Evolutionary conservation across 176 grass and related monocot genomes (phyloP).

Genomic region (Bothriochloa decipiens): DNA sequence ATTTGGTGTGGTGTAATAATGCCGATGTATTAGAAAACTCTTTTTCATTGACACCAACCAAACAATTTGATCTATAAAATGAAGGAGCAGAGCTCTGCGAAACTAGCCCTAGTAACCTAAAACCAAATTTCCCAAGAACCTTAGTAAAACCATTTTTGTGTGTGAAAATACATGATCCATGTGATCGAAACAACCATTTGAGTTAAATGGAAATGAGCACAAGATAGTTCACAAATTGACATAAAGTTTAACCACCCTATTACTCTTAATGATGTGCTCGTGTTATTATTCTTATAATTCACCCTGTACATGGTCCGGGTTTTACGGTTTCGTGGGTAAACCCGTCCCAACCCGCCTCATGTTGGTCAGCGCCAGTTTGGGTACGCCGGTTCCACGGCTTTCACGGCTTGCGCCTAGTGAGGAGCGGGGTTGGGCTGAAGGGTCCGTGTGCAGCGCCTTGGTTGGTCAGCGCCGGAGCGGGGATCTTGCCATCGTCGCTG

Average conservation of each 20-base stretch:
- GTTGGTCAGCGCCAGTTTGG: no score
- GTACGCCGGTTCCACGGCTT: no score
- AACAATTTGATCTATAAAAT: not conserved
- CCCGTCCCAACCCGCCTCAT: no score
- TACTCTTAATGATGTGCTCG: not conserved
- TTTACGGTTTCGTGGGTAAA: no score
- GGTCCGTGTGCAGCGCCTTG: no score
- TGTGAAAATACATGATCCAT: not conserved
- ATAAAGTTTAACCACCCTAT: not conserved
- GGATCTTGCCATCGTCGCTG: no score
- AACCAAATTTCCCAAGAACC: not conserved
- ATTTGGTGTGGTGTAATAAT: not conserved
- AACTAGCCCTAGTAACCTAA: not conserved
- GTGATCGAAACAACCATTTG: not conserved
- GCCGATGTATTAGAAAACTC: not conserved
- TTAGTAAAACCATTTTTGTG: not conserved
- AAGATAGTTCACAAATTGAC: constrained; percentile 23
- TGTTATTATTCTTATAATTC: not conserved
- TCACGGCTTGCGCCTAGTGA: no score
- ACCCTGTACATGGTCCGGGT: no score
- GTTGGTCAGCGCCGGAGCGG: no score
- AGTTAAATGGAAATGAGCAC: not conserved
- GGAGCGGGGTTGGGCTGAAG: no score
- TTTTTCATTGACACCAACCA: not conserved
- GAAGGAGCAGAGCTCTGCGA: no score